phyloP scores from a whole-genome alignment of 306 rosid genomes.

The Echinosophora koreensis region DNA sequence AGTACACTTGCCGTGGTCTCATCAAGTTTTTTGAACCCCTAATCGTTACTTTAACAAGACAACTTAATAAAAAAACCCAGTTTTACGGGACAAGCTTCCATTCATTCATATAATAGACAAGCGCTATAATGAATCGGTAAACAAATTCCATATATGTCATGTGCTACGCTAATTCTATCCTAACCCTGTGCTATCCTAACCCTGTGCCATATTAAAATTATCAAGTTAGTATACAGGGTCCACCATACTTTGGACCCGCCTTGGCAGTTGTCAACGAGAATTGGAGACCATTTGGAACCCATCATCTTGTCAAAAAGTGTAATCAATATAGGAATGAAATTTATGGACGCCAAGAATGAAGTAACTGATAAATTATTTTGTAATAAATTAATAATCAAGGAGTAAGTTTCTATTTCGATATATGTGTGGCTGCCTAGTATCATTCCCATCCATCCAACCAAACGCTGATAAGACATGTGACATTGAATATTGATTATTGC shows the following conservation, averaged over 20 bases:
- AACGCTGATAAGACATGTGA: constrained; percentile 57
- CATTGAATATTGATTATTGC: constrained; percentile 49
- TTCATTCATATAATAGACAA: not conserved
- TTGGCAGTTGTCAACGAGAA: constrained; percentile 33
- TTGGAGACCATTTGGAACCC: constrained; percentile 48
- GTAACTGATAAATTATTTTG: constrained; percentile 14
- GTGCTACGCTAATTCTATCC: not conserved
- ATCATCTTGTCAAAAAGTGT: constrained; percentile 48
- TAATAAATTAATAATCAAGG: not conserved
- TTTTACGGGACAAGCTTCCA: not conserved
- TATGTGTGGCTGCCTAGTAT: not conserved
- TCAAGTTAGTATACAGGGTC: not conserved
- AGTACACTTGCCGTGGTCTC: too few species aligned
- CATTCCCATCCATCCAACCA: constrained; percentile 54
- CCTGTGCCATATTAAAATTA: not conserved
- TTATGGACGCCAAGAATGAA: not conserved
- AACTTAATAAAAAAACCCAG: too few species aligned
- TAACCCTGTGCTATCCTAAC: not conserved
- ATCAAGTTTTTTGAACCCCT: too few species aligned
- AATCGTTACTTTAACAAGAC: too few species aligned
- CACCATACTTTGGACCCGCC: constrained; percentile 15
- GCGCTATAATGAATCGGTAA: not conserved
- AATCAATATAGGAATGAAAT: constrained; percentile 45
- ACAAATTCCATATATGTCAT: constrained; percentile 23
- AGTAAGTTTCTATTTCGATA: not conserved